Percentiles rank a stretch among this genome's conserved stretches.
These are phyloP conservation scores for Petrea volubilis DNA, from an alignment of 257 asterid genomes.

Conservation along the genomic window DNA sequence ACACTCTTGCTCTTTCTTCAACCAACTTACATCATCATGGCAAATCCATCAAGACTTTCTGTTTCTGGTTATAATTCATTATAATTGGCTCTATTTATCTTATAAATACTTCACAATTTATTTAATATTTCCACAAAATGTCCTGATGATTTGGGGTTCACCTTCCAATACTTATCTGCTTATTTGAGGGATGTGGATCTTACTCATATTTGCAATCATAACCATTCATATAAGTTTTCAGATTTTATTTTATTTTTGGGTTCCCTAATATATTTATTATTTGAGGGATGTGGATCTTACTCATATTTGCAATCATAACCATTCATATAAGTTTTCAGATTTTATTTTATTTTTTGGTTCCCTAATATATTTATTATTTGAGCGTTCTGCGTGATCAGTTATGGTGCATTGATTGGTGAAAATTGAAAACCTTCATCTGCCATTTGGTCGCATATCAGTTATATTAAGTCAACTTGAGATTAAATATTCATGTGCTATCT, in stretches of 20 bases:
- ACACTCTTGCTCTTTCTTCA: not conserved
- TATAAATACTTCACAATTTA: not conserved
- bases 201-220: too few relatives aligned
- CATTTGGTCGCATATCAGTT: slow-evolving; percentile 22
- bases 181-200: slow-evolving; percentile 13
- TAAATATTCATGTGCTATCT: slow-evolving; percentile 12
- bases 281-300: slow-evolving; percentile 18
- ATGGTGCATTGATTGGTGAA: not conserved
- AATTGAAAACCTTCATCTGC: slow-evolving; percentile 3
- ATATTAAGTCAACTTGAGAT: slow-evolving; percentile 27
- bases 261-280: not conserved
- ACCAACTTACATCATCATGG: not conserved
- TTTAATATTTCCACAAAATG: not conserved
- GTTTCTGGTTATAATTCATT: slow-evolving; percentile 4
- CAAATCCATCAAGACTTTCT: not conserved
- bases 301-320: not conserved
- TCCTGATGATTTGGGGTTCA: not conserved
- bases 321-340: too few relatives aligned
- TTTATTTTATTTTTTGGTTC: not conserved
- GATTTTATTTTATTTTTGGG: too few relatives aligned
- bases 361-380: not conserved
- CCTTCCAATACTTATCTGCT: not conserved
- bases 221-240: not conserved
- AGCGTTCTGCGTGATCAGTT: not conserved
- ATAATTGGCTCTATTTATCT: not conserved